A percentile compares a stretch with the other conserved stretches of the same genome.
Conservation (phyloP, 1,284 basidiomycete genomes). For the Mycosarcoma maydis region DNA sequence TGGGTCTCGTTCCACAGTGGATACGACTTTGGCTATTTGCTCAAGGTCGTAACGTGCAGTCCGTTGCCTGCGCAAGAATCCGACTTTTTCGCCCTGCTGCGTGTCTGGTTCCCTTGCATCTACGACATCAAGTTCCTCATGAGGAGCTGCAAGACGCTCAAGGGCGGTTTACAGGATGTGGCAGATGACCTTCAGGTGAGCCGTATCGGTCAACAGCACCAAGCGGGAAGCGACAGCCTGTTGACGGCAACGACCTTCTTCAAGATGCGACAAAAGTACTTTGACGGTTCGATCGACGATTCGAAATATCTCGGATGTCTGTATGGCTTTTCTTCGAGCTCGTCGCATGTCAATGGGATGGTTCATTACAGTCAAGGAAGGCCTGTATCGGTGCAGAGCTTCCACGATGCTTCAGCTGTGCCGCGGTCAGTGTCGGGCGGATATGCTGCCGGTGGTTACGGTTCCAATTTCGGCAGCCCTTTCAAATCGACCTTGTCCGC, state of each 20-base stretch:
- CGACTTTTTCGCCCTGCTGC: constrained; percentile 87
- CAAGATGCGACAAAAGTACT: constrained; percentile 91
- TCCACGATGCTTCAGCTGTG: constrained; percentile 40
- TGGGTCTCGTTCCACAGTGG: constrained; percentile 99
- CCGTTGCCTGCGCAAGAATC: constrained; percentile 89
- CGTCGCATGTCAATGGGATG: constrained; percentile 46
- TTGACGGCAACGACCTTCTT: constrained; percentile 94
- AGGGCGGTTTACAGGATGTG: constrained; percentile 94
- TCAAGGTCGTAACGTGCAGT: constrained; percentile 89
- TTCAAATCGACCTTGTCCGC: constrained; percentile 40
- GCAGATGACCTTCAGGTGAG: constrained; percentile 90
- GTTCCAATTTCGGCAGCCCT: constrained; percentile 42
- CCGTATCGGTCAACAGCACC: constrained; percentile 90
- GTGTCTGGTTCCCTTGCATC: constrained; percentile 93
- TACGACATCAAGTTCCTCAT: constrained; percentile 99
- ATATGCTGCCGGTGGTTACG: constrained; percentile 32
- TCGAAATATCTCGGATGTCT: constrained; percentile 63
- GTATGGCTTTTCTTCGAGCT: constrained; percentile 62
- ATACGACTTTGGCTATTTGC: constrained; percentile 98
- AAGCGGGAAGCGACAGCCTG: constrained; percentile 94
- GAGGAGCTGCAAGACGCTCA: constrained; percentile 84
- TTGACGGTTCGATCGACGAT: constrained; percentile 81
- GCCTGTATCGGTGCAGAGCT: constrained; percentile 42
- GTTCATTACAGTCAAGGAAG: constrained; percentile 48
- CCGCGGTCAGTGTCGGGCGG: constrained; percentile 44